Evolutionary conservation across 139 green algal genomes (phyloP), one percentile per base, ranked within the genome.

Genomic region (Coelastrella sp.): DNA sequence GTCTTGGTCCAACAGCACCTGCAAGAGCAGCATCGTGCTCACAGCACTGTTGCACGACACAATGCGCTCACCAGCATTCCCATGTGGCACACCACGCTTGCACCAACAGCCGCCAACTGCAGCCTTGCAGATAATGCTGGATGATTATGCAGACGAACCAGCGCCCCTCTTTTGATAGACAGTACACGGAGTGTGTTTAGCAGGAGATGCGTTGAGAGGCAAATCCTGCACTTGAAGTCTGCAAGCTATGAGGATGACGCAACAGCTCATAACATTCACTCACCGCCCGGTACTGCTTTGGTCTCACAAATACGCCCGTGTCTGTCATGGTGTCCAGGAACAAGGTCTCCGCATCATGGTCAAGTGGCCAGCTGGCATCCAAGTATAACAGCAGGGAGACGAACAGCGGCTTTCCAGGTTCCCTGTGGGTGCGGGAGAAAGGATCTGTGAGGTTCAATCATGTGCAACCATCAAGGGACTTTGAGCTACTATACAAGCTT

Each of bases 311-410:
- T 6, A 97, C 19, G 17, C 96, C 96, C 10, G 91, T 93, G 78
- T 95, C 95, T 24, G 86, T 96, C 91, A 60, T 74, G 25, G 24
- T 84, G 73, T 99, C 97, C 56, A 99, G 93, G 87, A 98, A 97
- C 8, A 98, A 95, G 8, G 96, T 98, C 80, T 99, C 97, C 17
- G 94, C 97, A 82, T 96, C 93, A 91, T 94, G 96, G 6, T 96
- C 92, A 0, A 91, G 91, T 11, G 88, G 87, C 97, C 97, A 99
- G 63, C 86, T 35, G 12, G 75, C 74, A 90, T 98, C 95, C 12
- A 98, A 93, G 91, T 98, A 99, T 59, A 98, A 82, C 84, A 99
- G 88, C 87, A 98, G 91, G 70, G 93, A 96, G 25, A 97, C 94
- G 24, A 99, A 95, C 80, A 98, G 90, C 8, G 97, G 97, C 88